A percentile compares a stretch with the other conserved stretches of the same genome.
These are phyloP conservation scores for Fusarium globosum DNA, from an alignment of 2,329 filamentous ascomycete genomes.

Conservation along the genomic window DNA sequence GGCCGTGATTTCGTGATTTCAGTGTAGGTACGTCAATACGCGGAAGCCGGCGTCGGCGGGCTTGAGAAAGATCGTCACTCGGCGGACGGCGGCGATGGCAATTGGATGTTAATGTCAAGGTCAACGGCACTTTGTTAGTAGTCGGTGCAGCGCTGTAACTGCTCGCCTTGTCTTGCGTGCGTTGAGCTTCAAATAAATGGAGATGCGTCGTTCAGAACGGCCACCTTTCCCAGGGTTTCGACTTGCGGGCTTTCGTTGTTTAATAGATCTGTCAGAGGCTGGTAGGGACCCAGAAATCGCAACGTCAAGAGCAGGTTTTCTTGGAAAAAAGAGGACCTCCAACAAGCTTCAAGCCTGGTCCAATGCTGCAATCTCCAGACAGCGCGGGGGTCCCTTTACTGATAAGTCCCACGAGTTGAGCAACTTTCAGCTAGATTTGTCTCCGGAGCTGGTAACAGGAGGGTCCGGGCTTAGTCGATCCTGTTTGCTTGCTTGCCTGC, in stretches of 20 bases:
- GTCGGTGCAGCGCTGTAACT: not conserved
- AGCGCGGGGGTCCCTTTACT: conserved; percentile 33
- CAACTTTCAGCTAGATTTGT: conserved; percentile 11
- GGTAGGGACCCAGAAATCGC: conserved; percentile 31
- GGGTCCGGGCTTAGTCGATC: conserved; percentile 4
- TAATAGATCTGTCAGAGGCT: conserved; percentile 40
- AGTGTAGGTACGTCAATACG: conserved; percentile 4
- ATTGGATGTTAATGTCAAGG: not conserved
- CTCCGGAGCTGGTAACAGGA: conserved; percentile 21
- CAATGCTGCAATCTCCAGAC: conserved; percentile 25
- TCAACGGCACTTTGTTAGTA: not conserved
- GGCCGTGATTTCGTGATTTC: conserved; percentile 11
- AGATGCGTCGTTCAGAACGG: conserved; percentile 17
- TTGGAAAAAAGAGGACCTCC: conserved; percentile 38
- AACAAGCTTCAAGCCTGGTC: conserved; percentile 38
- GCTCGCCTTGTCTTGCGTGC: conserved; percentile 9
- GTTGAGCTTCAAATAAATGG: conserved; percentile 11
- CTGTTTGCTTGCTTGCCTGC: conserved; percentile 3
- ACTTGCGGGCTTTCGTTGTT: conserved; percentile 36
- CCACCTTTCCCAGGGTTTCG: not conserved
- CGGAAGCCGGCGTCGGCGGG: conserved; percentile 31
- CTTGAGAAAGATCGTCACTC: conserved; percentile 27
- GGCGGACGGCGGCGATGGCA: conserved; percentile 21
- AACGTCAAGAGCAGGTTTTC: conserved; percentile 42
- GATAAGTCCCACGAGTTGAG: conserved; percentile 20